Base-by-base conservation (phyloP, 176 grass and related monocot species). In the Oryza brachyantha region DNA sequence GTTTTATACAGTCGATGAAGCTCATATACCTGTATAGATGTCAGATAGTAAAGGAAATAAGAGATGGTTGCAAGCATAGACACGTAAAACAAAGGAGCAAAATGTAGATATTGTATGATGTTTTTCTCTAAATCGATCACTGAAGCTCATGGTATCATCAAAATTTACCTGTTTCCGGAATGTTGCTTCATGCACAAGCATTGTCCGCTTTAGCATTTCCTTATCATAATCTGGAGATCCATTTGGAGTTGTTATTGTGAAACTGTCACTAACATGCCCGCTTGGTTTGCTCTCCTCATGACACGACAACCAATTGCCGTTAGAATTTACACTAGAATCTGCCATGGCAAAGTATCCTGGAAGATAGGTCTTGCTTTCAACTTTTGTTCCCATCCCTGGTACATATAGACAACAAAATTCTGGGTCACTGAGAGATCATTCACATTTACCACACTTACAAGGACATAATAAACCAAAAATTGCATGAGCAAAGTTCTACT, bases 161-260 rank as follows among this genome's bases (percentile, higher is more conserved):
- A 72, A 66, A 43, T 25, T 58, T 85, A 97, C 94, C 89, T 97
- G 94, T 63, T 84, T 92, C 25, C 68, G 74, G 59, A 94, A 97
- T 75, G 79, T 97, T 62, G 82, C 86, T 69, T 97, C 94, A 50
- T 97, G 91, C 60, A 81, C 74, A 74, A 97, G 89, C 83, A 97
- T 92, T 75, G 73, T 97, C 72, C 70, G 79, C 76, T 88, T 97
- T 61, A 97, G n/a, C 82, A 81, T 86, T 84, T 94, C 84, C 63
- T 91, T 88, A 24, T 87, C 84, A 29, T 84, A 83, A 45, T 78
- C 76, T 58, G 85, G 61, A 59, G 64, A 89, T 58, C 81, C 86
- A 77, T 90, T 84, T 21, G 68, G 48, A 11, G 84, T 72, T 70
- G 57, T 72, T 22, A 77, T 75, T 64, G 71, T 77, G 69, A 84